Evolutionary conservation across 2,329 filamentous ascomycete species (phyloP), one percentile per base, ranked within the genome.

Genomic region (Diplodia sapinea): DNA sequence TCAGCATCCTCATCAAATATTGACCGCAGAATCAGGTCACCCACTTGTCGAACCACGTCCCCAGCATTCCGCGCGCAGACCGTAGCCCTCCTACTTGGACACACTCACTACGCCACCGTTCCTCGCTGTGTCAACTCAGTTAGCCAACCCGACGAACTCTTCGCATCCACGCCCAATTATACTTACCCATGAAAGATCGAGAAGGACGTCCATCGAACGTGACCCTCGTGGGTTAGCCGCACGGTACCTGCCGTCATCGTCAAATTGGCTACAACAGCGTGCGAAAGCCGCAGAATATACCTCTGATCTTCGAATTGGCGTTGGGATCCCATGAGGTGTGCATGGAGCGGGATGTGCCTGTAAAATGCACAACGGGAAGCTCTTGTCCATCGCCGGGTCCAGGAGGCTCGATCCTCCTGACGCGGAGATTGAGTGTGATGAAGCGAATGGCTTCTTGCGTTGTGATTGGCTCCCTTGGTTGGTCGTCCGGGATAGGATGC

Each of bases 41-140:
- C 69, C 79, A 88, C 87, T 88, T 89, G 72, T 92, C 90, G 73
- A 93, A 94, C 91, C 91, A 94, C 63, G 87, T 89, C 0, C 91
- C 91, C 1, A 93, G 74, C 0, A 93, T 87, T 1, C 91, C 91
- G 8, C 90, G 83, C 7, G 85, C 87, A 6, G 88, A 89, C 59
- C 81, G 79, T 1, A 87, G 72, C 0, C 91, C 91, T 12, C 91
- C 91, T 5, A 94, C 78, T 76, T 94, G 91, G 6, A 94, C 82
- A 9, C 89, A 87, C 79, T 94, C 91, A 73, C 88, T 91, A n/a
- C 87, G 85, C 91, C 91, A 94, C 26, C 90, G 82, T 73, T 91
- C 88, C 70, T 91, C 84, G 57, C 89, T 88, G 71, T 84, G 79
- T 70, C 83, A 82, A 66, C 68, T 54, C 65, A 11, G 65, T 76